These are phyloP conservation scores for Pseudoneurospora amorphoporcata DNA, from an alignment of 495 filamentous ascomycete species.

Conservation along the genomic window DNA sequence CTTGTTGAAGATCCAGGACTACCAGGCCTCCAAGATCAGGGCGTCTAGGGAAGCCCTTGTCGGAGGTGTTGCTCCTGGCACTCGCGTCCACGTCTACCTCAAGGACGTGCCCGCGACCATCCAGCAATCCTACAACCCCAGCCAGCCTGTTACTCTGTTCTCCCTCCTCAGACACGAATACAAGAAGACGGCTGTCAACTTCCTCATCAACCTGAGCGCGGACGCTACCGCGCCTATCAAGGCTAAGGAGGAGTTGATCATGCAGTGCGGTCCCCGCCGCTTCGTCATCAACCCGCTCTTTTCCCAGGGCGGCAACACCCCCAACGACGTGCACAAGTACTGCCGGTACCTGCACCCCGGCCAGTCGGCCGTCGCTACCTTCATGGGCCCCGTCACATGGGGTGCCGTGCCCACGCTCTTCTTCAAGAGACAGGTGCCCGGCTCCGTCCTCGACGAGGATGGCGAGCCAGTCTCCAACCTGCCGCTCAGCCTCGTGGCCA, in stretches of 20 bases:
- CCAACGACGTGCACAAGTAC: conserved; percentile 94
- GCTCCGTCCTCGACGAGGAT: conserved; percentile 17
- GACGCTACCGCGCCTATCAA: conserved; percentile 63
- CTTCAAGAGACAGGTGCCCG: conserved; percentile 48
- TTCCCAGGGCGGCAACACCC: conserved; percentile 70
- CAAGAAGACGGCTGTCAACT: conserved; percentile 78
- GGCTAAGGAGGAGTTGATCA: conserved; percentile 79
- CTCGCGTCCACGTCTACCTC: conserved; percentile 69
- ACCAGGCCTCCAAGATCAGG: conserved; percentile 66
- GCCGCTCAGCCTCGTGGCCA: conserved; percentile 62
- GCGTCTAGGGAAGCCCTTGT: conserved; percentile 68
- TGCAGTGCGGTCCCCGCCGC: conserved; percentile 80
- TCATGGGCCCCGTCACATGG: conserved; percentile 86
- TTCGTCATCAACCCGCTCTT: conserved; percentile 84
- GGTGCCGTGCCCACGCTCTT: conserved; percentile 80
- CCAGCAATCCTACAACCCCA: conserved; percentile 41
- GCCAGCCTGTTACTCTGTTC: conserved; percentile 59
- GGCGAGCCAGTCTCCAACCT: conserved; percentile 18
- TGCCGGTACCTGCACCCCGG: conserved; percentile 88
- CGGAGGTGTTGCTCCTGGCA: conserved; percentile 77
- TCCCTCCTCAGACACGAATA: conserved; percentile 89
- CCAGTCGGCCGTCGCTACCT: conserved; percentile 79
- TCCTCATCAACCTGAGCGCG: conserved; percentile 70
- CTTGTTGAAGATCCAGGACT: conserved; percentile 72
- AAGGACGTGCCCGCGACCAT: conserved; percentile 56